Evolutionary conservation across 495 filamentous ascomycete species (phyloP), one percentile per base, ranked within the genome.

Genomic region (Astrocystis sublimbata): DNA sequence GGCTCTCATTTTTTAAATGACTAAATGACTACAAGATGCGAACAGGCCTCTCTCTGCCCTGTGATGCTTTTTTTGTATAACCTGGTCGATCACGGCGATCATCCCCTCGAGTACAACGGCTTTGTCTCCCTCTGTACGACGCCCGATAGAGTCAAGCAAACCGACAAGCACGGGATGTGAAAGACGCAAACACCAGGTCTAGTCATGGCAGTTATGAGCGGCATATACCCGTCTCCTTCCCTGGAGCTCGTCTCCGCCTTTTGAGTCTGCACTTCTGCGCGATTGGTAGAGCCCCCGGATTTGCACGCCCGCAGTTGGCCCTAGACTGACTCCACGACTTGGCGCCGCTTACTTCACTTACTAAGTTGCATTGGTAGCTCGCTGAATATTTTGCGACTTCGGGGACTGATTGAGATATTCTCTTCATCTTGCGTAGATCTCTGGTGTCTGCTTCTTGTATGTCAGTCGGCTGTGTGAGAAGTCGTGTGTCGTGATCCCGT

Each of bases 251-350:
- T 36, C 33, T 36, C 33, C 33, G 33, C 33, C 33, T 36, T 36
- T 36, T 36, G 33, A 6, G 33, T 36, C 33, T 36, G 6, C 13
- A 13, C 15, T 1, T 33, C 54, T 56, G 31, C 53, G 24, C 35
- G 38, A 57, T 43, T 57, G 23, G 38, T 35, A 57, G 4, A 17
- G 54, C 8, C 40, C 46, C 54, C 5, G 40, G 40, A 23, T 57
- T 28, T n/a, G n/a, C 42, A 21, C 47, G 56, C 56, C 56, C 56
- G 56, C 56, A 49, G 30, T 59, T 43, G 56, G 56, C 43, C 19
- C 56, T 50, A 50, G 10, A n/a, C 6, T 15, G 4, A 30, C 19
- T 42, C 52, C 9, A 17, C 23, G 17, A 56, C 52, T 56, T 56
- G 52, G 24, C 52, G 19, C 36, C 36, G 21, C 23, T 41, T 30